A percentile compares a stretch with the other conserved stretches of the same genome.
Evolutionary conservation across 306 rosid genomes (phyloP).

Genomic region (Prunus mira): DNA sequence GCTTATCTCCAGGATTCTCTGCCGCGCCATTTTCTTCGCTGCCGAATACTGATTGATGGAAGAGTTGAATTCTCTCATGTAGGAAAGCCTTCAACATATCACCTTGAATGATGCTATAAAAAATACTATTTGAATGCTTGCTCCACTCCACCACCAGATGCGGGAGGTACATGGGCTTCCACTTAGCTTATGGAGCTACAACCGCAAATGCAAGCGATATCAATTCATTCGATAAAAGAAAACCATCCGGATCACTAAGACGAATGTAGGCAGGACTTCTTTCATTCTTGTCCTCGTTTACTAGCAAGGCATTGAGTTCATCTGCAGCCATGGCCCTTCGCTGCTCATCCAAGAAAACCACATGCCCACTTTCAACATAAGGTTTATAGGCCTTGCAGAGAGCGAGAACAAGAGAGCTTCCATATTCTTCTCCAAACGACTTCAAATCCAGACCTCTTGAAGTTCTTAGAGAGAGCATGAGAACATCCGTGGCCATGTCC

Average conservation of each 20-base stretch:
- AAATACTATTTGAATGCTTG: neutral
- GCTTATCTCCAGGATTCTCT: neutral
- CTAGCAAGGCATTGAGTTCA: slow-evolving; percentile 26
- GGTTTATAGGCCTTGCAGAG: slow-evolving; percentile 62
- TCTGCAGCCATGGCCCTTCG: slow-evolving; percentile 44
- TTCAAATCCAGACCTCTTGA: slow-evolving; percentile 67
- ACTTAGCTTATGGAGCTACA: slow-evolving; percentile 46
- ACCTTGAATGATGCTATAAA: neutral
- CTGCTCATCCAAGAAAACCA: slow-evolving; percentile 59
- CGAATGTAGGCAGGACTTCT: slow-evolving; percentile 46
- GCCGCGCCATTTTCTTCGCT: neutral
- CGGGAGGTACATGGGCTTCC: neutral
- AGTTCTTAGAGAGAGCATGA: slow-evolving; percentile 90
- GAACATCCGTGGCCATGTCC: slow-evolving; percentile 73
- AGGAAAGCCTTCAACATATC: neutral
- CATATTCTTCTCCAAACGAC: slow-evolving; percentile 53
- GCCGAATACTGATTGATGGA: neutral
- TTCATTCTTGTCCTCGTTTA: slow-evolving; percentile 20
- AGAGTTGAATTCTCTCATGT: neutral
- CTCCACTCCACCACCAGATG: neutral
- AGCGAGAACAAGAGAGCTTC: slow-evolving; percentile 44
- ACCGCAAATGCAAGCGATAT: slow-evolving; percentile 79
- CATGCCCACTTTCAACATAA: slow-evolving; percentile 77
- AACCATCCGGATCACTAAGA: slow-evolving; percentile 90
- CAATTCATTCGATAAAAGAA: slow-evolving; percentile 81